Conservation (phyloP, 106 monocot genomes). For the Iris macrosiphon region DNA sequence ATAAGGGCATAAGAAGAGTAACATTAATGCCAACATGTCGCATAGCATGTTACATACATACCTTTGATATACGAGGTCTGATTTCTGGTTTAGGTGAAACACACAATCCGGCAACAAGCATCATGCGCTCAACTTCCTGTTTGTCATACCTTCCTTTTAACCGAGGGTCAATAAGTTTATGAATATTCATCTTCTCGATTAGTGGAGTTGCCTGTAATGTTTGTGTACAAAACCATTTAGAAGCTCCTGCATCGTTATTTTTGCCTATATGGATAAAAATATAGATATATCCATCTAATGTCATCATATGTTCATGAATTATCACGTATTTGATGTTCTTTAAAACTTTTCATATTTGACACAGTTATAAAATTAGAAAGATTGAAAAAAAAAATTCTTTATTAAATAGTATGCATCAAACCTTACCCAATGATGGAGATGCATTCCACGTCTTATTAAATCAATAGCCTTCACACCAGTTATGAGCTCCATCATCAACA, state of each 20-base stretch:
- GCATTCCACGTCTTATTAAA: conserved; percentile 1
- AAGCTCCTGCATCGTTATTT: not conserved
- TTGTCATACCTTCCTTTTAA: conserved; percentile 8
- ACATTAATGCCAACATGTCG: too few relatives aligned
- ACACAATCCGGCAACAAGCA: conserved; percentile 4
- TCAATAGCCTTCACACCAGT: conserved; percentile 47
- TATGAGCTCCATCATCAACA: conserved; percentile 48
- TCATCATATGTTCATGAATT: not conserved
- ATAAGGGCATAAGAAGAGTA: too few relatives aligned
- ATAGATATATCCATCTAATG: not conserved
- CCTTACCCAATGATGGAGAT: conserved; percentile 10
- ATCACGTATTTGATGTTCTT: not conserved
- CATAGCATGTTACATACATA: too few relatives aligned
- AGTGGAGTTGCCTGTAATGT: conserved; percentile 4
- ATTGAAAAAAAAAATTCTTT: not conserved
- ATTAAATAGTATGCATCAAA: not conserved
- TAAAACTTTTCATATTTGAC: not conserved
- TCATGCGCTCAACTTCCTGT: not conserved
- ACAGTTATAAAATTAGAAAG: not conserved
- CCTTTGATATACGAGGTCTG: conserved; percentile 14
- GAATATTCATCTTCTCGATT: not conserved
- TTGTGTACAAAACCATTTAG: not conserved
- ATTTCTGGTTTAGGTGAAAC: not conserved
- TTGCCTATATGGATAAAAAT: not conserved
- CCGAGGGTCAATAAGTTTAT: conserved; percentile 2